Evolutionary conservation across 2,329 filamentous ascomycete species (phyloP), one percentile per base, ranked within the genome.

Genomic region (Metarhizium album): DNA sequence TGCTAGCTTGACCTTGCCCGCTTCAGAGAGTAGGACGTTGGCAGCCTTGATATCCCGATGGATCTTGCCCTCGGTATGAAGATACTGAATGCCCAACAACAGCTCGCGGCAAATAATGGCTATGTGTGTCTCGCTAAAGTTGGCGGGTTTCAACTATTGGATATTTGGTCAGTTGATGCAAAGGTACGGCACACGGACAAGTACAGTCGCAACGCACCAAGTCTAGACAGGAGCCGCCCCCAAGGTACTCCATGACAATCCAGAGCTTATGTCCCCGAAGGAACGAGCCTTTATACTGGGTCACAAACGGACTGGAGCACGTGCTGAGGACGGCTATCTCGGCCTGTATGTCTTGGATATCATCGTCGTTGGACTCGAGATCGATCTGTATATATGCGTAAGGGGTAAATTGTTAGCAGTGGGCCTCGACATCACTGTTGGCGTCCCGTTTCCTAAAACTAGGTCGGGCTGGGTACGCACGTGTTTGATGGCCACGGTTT

Each of bases 171-270:
- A 70, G 69, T 54, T 50, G n/a, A 45, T 37, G 24, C 20, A 31
- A 20, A 22, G 14, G 24, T 40, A 27, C 51, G 33, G n/a, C 23
- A 45, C 20, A 42, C 52, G 23, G 27, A 49, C 50, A 20, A 20
- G 60, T 48, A 50, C 23, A 4, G 40, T 14, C 18, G 6, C n/a
- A 31, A 31, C 75, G 61, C 79, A 95, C 87, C 74, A 98, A 69
- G 67, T 98, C 93, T 57, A 96, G 76, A 66, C 93, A 96, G 18
- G 93, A 97, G 40, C 93, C 93, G 56, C 93, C 93, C 5, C 93
- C 93, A 11, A 98, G 74, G 64, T 86, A 98, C 69, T 98, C 93
- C 93, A 98, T 98, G 52, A 97, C 89, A 64, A 98, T 98, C 93
- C 93, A 98, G 74, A 98, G 74, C 71, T 97, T 98, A 66, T 90